Evolutionary conservation across 1,139 yeast genomes (phyloP).

Genomic region (Scheffersomyces illinoinensis): DNA sequence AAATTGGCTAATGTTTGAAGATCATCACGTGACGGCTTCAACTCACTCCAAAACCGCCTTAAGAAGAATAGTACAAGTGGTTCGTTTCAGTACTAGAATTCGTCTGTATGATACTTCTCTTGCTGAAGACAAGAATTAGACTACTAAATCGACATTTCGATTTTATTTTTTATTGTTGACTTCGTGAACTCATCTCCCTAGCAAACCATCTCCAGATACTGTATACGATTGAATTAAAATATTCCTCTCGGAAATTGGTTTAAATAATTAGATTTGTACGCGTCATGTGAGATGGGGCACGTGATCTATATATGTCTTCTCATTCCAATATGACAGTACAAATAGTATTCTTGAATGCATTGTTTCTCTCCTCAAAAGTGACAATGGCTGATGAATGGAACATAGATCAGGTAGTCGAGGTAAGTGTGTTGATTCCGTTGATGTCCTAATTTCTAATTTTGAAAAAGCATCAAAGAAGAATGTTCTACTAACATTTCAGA

Average conservation of each 20-base stretch:
- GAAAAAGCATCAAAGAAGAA: neutral
- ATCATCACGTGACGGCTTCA: too few species aligned
- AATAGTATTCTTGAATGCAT: neutral
- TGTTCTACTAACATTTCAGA: conserved; percentile 16
- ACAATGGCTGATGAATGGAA: conserved; percentile 12
- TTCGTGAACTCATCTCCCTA: too few species aligned
- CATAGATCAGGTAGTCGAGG: conserved; percentile 11
- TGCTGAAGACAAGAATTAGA: too few species aligned
- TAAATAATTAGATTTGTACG: neutral
- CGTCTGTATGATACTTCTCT: too few species aligned
- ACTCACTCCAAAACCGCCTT: too few species aligned
- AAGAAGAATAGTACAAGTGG: too few species aligned
- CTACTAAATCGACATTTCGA: too few species aligned
- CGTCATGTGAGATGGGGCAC: neutral
- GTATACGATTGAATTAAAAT: neutral
- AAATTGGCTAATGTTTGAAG: neutral
- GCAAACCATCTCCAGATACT: too few species aligned
- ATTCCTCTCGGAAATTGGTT: neutral
- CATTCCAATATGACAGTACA: neutral
- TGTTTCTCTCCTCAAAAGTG: neutral
- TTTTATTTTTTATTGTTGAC: too few species aligned
- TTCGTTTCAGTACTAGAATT: too few species aligned
- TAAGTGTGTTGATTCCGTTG: conserved; percentile 2
- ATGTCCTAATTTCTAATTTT: neutral
- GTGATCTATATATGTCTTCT: neutral